These are phyloP conservation scores for Clavispora fructus DNA, from an alignment of 805 yeast genomes.

Conservation along the genomic window DNA sequence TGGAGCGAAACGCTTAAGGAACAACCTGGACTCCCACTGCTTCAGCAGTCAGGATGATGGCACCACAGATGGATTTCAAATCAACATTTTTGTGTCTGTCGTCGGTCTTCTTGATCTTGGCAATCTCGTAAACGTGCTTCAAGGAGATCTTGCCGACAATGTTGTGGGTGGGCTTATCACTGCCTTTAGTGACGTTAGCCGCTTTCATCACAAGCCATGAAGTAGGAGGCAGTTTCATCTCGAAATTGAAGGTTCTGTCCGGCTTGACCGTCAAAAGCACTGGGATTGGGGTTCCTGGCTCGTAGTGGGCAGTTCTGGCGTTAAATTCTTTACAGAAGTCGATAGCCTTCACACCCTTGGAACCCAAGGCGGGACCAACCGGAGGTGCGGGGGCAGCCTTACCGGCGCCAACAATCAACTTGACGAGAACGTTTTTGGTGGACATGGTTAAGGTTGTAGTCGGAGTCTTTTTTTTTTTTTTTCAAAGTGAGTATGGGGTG, in stretches of 20 bases:
- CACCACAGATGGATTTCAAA: slow-evolving; percentile 71
- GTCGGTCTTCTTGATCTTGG: slow-evolving; percentile 87
- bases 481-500: background rate
- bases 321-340: slow-evolving; percentile 98
- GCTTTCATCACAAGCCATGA: slow-evolving; percentile 81
- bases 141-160: slow-evolving; percentile 62
- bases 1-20: slow-evolving; percentile 32
- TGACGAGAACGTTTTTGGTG: slow-evolving; percentile 65
- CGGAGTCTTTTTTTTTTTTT: background rate
- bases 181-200: slow-evolving; percentile 75
- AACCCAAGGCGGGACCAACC: slow-evolving; percentile 97
- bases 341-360: slow-evolving; percentile 97
- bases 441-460: slow-evolving; percentile 14
- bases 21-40: slow-evolving; percentile 83
- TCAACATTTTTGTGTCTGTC: slow-evolving; percentile 67
- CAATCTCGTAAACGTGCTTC: slow-evolving; percentile 92
- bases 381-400: slow-evolving; percentile 99
- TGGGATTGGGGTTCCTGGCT: slow-evolving; percentile 88
- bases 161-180: slow-evolving; percentile 59
- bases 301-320: slow-evolving; percentile 86
- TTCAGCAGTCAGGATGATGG: slow-evolving; percentile 83
- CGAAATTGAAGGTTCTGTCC: slow-evolving; percentile 86
- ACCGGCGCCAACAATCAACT: slow-evolving; percentile 93
- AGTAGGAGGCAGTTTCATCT: slow-evolving; percentile 86
- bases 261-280: slow-evolving; percentile 80